phyloP scores from a whole-genome alignment of 495 filamentous ascomycete species.

The Tetracladium setigerum region DNA sequence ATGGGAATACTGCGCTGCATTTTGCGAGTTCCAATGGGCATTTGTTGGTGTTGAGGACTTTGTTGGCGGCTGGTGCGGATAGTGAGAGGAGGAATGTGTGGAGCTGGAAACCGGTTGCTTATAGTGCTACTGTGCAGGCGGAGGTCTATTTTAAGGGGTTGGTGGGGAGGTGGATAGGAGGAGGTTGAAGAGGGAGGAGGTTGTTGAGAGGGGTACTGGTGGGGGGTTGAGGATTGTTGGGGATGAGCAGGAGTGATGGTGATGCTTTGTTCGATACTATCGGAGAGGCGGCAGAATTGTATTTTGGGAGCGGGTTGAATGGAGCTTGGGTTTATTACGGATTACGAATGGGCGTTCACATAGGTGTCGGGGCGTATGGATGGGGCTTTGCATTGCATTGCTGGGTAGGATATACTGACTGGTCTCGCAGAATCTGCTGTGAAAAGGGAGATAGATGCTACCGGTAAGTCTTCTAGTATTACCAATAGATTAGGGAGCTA shows the following conservation, averaged over 20 bases:
- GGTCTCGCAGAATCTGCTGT: too few relatives aligned
- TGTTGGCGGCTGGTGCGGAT: conserved; percentile 62
- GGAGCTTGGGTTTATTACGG: too few relatives aligned
- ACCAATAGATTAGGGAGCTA: too few relatives aligned
- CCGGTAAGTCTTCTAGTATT: too few relatives aligned
- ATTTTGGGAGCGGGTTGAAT: too few relatives aligned
- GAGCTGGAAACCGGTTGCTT: conserved; percentile 66
- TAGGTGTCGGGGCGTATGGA: too few relatives aligned
- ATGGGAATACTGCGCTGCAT: conserved; percentile 75
- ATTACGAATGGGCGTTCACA: too few relatives aligned
- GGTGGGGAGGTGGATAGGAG: conserved; percentile 26
- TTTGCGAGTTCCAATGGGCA: conserved; percentile 59
- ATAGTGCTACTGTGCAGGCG: conserved; percentile 64
- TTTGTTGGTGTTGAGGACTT: conserved; percentile 61
- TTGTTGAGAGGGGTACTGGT: conserved; percentile 24
- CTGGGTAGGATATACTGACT: too few relatives aligned
- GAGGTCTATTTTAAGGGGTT: conserved; percentile 46
- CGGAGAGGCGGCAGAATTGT: too few relatives aligned
- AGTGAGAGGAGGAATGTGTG: conserved; percentile 56
- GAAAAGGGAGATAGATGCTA: too few relatives aligned
- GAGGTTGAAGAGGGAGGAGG: conserved; percentile 18
- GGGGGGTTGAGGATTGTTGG: conserved; percentile 11
- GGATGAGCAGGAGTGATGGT: not conserved
- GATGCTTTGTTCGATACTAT: not conserved
- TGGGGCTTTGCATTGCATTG: too few relatives aligned